Conservation (phyloP, 2,329 filamentous ascomycete species). For the Xylaria sp. region DNA sequence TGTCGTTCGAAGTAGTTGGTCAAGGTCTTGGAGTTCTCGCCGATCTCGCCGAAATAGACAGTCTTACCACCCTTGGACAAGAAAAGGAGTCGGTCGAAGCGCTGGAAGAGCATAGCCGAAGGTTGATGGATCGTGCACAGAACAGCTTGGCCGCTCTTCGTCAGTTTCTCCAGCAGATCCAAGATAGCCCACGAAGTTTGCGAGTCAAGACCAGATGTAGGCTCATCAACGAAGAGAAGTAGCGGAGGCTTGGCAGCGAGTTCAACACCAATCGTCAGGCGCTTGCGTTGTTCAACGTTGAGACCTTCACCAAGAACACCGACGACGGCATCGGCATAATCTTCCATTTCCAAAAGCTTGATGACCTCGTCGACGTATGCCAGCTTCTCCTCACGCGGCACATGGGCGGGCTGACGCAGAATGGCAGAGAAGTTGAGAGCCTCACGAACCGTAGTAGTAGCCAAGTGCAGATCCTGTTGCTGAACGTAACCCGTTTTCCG, state of each 20-base stretch:
- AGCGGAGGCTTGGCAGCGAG: slow-evolving; percentile 86
- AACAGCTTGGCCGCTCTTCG: slow-evolving; percentile 83
- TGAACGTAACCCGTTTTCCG: slow-evolving; percentile 89
- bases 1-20: slow-evolving; percentile 72
- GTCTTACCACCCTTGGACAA: slow-evolving; percentile 69
- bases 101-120: slow-evolving; percentile 90
- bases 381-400: slow-evolving; percentile 71
- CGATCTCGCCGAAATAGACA: slow-evolving; percentile 78
- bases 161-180: slow-evolving; percentile 81
- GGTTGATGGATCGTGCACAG: slow-evolving; percentile 98
- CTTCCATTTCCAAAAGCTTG: slow-evolving; percentile 81
- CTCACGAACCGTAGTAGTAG: slow-evolving; percentile 81
- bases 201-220: slow-evolving; percentile 87
- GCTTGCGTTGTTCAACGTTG: slow-evolving; percentile 65
- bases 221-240: slow-evolving; percentile 89
- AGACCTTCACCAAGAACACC: slow-evolving; percentile 85
- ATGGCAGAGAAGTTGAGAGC: slow-evolving; percentile 80
- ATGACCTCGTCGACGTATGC: slow-evolving; percentile 89
- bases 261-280: slow-evolving; percentile 93
- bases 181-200: slow-evolving; percentile 93
- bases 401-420: slow-evolving; percentile 72
- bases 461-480: slow-evolving; percentile 84
- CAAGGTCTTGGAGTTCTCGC: slow-evolving; percentile 61
- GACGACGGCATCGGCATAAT: slow-evolving; percentile 84
- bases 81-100: slow-evolving; percentile 78